phyloP scores from a whole-genome alignment of 371 early-diverging fungal genomes.

The Batkoa obscura region DNA sequence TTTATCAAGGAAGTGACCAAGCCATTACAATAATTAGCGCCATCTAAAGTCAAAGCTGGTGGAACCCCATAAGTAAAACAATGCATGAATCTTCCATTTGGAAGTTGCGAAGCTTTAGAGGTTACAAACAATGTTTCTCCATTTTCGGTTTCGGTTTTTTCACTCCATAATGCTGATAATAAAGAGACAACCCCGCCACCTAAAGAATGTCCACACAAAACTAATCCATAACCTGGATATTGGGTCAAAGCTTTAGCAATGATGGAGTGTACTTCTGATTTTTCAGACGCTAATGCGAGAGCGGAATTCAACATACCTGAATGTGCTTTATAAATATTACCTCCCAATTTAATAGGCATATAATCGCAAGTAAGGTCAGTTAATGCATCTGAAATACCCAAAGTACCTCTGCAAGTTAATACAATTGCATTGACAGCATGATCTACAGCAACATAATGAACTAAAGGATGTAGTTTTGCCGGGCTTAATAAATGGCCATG shows the following conservation, averaged over 20 bases:
- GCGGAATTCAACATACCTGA: conserved; percentile 64
- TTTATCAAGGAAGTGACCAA: conserved; percentile 56
- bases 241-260: conserved; percentile 36
- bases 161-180: conserved; percentile 46
- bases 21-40: conserved; percentile 43
- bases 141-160: conserved; percentile 6
- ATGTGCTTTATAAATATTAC: conserved; percentile 30
- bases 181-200: conserved; percentile 63
- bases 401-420: conserved; percentile 74
- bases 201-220: conserved; percentile 59
- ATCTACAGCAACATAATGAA: conserved; percentile 70
- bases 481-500: conserved; percentile 12
- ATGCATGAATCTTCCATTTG: conserved; percentile 48
- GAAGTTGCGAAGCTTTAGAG: conserved; percentile 35
- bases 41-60: conserved; percentile 38
- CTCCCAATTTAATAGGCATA: conserved; percentile 10
- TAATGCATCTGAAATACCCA: conserved; percentile 67
- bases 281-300: conserved; percentile 31
- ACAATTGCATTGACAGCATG: conserved; percentile 53
- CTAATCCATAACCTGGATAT: conserved; percentile 51
- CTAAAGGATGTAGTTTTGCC: conserved; percentile 49
- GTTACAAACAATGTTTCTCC: conserved; percentile 31
- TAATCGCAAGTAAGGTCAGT: conserved; percentile 58
- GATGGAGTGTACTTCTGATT: conserved; percentile 40
- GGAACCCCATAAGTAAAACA: conserved; percentile 60